A percentile compares a stretch with the other conserved stretches of the same genome.
Evolutionary conservation across 2,329 filamentous ascomycete species (phyloP).

Genomic region (Colletotrichum sp.): DNA sequence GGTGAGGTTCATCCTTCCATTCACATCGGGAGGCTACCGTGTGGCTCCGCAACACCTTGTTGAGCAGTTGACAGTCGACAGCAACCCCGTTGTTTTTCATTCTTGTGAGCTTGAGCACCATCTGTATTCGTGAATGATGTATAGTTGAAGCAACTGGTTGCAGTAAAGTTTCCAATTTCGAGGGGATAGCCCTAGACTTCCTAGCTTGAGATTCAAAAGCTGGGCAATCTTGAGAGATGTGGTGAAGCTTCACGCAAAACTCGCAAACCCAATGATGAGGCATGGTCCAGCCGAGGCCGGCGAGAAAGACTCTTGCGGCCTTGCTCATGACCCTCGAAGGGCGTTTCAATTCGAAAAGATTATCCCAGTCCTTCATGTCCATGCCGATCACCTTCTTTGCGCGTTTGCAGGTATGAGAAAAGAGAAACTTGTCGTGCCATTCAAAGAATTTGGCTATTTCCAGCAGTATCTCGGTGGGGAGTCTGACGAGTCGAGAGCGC

Average conservation of each 20-base stretch:
- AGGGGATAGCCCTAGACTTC: background rate
- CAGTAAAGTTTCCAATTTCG: background rate
- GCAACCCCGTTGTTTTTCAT: background rate
- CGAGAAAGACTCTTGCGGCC: background rate
- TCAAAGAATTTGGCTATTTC: background rate
- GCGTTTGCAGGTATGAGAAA: background rate
- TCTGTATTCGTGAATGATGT: background rate
- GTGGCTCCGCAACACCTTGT: background rate
- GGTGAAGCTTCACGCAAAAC: background rate
- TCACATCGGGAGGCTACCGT: background rate
- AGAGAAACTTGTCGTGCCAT: background rate
- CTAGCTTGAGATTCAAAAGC: background rate
- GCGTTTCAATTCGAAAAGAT: background rate
- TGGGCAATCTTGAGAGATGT: background rate
- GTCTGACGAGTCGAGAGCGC: background rate
- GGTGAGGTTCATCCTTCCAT: accelerated
- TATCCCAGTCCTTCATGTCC: background rate
- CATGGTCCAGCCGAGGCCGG: background rate
- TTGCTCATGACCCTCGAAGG: background rate
- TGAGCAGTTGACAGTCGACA: background rate
- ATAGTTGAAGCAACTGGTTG: background rate
- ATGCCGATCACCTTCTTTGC: background rate
- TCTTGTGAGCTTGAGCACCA: background rate
- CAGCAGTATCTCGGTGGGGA: background rate
- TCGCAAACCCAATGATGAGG: background rate